Evolutionary conservation across 257 asterid genomes (phyloP), one percentile per base, ranked within the genome.

Genomic region (Solanum bulbocastanum): DNA sequence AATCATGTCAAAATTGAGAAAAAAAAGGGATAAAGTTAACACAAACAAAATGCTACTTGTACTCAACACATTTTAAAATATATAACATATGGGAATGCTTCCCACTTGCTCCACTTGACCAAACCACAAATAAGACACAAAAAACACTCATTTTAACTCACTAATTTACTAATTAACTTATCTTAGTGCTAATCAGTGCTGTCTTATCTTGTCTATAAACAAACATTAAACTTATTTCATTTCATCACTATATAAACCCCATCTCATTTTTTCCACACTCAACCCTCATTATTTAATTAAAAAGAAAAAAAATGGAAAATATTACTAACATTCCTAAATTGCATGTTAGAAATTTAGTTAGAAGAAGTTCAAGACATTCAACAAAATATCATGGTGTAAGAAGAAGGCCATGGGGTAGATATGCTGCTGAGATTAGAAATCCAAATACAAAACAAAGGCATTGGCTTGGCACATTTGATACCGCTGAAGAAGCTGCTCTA

Each of bases 401-500:
- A 32, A 90, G 92, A 15, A 86, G 92, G 69, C 92, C 84, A 56
- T 90, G 91, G 89, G 89, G 91, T 22, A 88, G 92, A 83, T 91
- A 82, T 76, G 89, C 89, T n/a, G 91, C 90, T 58, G 92, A 90
- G 83, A 88, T 91, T 36, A 83, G 89, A 23, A 88, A 91, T 84
- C 91, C 91, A 27, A 65, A 76, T 90, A 91, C 89, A 56, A 91
- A 85, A 89, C 89, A 88, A 85, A 85, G 93, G 62, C 91, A 87
- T 56, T 91, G 93, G 91, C 84, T 91, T 30, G 93, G 91, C 37
- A 85, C 91, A n/a, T 91, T 87, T 15, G 91, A 89, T 89, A 87
- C 90, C 12, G 91, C 91, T 30, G 91, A 87, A 33, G 90, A 89
- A 76, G 91, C 92, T 87, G 93, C 92, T 56, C 25, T 87, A 32